Conservation (phyloP, 495 filamentous ascomycete species). For the Daldinia grandis region DNA sequence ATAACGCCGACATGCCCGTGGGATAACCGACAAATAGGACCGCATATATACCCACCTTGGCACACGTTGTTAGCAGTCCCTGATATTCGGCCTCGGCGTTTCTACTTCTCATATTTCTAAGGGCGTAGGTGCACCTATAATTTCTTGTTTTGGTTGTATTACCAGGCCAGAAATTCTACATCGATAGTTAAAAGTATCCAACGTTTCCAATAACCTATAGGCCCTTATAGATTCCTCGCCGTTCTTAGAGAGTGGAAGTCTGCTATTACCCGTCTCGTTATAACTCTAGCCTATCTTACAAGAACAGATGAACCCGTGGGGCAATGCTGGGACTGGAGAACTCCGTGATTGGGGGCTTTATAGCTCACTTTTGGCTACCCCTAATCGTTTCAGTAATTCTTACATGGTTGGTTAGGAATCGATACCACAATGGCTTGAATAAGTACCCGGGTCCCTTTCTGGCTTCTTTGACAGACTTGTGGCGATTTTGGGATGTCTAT, state of each 20-base stretch:
- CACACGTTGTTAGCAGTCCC: slow-evolving; percentile 29
- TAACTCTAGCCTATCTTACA: slow-evolving; percentile 9
- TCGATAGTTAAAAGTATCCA: slow-evolving; percentile 6
- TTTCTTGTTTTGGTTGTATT: slow-evolving; percentile 18
- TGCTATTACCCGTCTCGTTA: background rate
- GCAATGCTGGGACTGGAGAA: slow-evolving; percentile 31
- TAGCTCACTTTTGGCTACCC: slow-evolving; percentile 60
- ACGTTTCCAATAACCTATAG: slow-evolving; percentile 35
- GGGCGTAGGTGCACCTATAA: background rate
- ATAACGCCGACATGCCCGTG: slow-evolving; percentile 28
- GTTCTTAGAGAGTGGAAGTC: background rate
- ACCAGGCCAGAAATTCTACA: slow-evolving; percentile 3
- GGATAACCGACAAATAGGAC: slow-evolving; percentile 35
- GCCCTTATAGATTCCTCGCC: slow-evolving; percentile 7
- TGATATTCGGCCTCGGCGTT: slow-evolving; percentile 35
- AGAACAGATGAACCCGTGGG: slow-evolving; percentile 26
- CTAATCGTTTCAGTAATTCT: slow-evolving; percentile 45
- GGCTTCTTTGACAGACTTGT: slow-evolving; percentile 72
- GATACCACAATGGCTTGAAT: slow-evolving; percentile 67
- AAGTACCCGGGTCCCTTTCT: slow-evolving; percentile 73
- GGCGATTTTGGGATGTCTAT: slow-evolving; percentile 73
- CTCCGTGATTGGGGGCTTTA: slow-evolving; percentile 45
- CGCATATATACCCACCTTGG: slow-evolving; percentile 38
- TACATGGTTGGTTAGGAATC: slow-evolving; percentile 63
- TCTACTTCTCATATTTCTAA: slow-evolving; percentile 14